Evolutionary conservation across 1,284 basidiomycete species (phyloP).

Genomic region (Hortiboletus rubellus): DNA sequence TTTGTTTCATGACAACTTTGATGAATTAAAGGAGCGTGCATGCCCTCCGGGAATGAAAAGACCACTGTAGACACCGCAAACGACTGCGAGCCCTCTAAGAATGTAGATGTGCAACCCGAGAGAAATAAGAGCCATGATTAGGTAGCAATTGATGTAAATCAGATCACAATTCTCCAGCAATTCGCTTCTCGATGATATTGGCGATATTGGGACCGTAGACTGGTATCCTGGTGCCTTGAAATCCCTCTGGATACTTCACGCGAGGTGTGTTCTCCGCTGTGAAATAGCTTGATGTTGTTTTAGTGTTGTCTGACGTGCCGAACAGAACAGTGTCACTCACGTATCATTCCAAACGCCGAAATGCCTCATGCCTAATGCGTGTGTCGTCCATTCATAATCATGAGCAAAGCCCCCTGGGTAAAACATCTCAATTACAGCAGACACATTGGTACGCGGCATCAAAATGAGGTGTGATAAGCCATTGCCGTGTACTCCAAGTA

Average conservation of each 20-base stretch:
- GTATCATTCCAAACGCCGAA: slow-evolving; percentile 78
- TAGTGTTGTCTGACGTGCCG: background rate
- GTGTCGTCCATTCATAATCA: slow-evolving; percentile 77
- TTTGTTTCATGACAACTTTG: background rate
- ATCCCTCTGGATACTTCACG: slow-evolving; percentile 72
- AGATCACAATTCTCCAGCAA: slow-evolving; percentile 38
- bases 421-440: slow-evolving; percentile 82
- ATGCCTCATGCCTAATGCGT: slow-evolving; percentile 72
- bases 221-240: slow-evolving; percentile 71
- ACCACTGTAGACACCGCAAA: background rate
- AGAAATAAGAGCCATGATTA: background rate
- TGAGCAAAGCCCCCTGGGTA: slow-evolving; percentile 76
- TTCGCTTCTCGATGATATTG: slow-evolving; percentile 57
- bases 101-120: background rate
- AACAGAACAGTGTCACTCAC: slow-evolving; percentile 40
- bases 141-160: background rate
- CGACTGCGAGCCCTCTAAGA: background rate
- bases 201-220: slow-evolving; percentile 58
- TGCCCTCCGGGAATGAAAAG: background rate
- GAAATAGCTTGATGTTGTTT: slow-evolving; percentile 37
- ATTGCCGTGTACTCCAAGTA: slow-evolving; percentile 81
- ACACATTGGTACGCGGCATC: slow-evolving; percentile 67
- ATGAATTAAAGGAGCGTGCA: background rate
- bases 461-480: slow-evolving; percentile 77
- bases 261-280: slow-evolving; percentile 54